Evolutionary conservation across 1,284 basidiomycete genomes (phyloP), one percentile per base, ranked within the genome.

Genomic region (Quambalaria eucalypti): DNA sequence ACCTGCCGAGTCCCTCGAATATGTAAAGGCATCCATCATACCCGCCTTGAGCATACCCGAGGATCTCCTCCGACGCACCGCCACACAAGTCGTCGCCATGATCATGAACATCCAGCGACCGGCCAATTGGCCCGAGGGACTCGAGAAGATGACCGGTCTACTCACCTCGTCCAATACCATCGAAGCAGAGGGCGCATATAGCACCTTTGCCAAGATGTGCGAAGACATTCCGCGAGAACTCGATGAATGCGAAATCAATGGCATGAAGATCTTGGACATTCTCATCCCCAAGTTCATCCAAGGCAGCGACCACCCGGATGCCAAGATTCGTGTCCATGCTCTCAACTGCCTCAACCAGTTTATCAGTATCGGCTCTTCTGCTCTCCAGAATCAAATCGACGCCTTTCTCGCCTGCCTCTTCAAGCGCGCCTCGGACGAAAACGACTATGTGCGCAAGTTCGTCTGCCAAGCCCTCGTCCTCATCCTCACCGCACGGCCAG

Each of bases 181-280:
- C 55, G 64, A 71, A 48, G 64, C 62, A n/a, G 73, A 75, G 90
- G 89, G 89, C 49, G 89, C 91, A 14, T 95, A 97, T 79, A 88
- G 88, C 74, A 87, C 91, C 6, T 82, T 98, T 51, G 87, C 92
- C 76, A 96, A 95, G 77, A 86, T 95, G 54, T 93, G 90, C 77
- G 90, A 97, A 78, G 95, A 99, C 76, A 93, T 92, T 64, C 91
- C 93, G 4, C 84, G 88, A 60, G 91, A 93, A 77, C 83, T 98
- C 76, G 93, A 97, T 77, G 61, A 68, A 39, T 84, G 95, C 64
- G 86, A 90, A 60, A 87, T 97, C 73, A 85, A 85, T 86, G 71
- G 71, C 48, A 67, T 70, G 58, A 63, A 64, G 46, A 66, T 68
- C 16, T 62, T 75, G 47, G 65, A 75, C 46, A 64, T 72, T 28